Evolutionary conservation across 2,329 filamentous ascomycete species (phyloP), one percentile per base, ranked within the genome.

Genomic region (Botrytis cinerea): DNA sequence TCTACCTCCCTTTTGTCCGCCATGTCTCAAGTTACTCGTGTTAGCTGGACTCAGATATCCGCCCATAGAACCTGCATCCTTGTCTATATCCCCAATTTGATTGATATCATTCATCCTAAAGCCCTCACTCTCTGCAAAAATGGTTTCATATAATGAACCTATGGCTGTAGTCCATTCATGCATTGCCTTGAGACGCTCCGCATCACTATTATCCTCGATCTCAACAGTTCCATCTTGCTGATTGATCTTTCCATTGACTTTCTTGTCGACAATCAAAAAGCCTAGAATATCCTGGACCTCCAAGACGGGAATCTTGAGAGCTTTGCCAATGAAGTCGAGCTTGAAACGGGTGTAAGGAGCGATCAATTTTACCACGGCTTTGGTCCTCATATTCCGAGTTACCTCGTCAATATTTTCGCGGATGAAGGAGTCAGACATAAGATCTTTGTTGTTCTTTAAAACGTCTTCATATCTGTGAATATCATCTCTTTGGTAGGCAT

Each of bases 351-450:
- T 97, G 85, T 98, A 99, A 0, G 96, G 96, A 7, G 94, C 94
- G 76, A 98, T 96, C 38, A 98, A 87, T 84, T 96, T 97, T 76
- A 97, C 85, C 16, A 98, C 91, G 1, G 95, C 95, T 86, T 98
- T 98, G 77, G 95, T 98, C 72, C 96, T 93, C 92, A 99, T 97
- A 83, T 96, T 98, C 61, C 96, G 93, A 70, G 95, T 99, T 73
- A 99, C 95, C 84, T 99, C 96, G 82, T 98, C 96, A 78, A 99
- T 99, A 81, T 99, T 98, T 84, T 98, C 96, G 43, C 95, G 95
- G 78, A 99, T 99, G 84, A 98, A 99, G 0, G 93, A 91, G 82
- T 99, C 96, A 20, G 92, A 90, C 57, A 98, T 87, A 40, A 99
- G 91, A 80, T 98, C 96, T 79, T 91, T 91, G 84, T 98, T 97